These are phyloP conservation scores for Cytospora mali DNA, from an alignment of 2,329 filamentous ascomycete genomes.

Conservation along the genomic window DNA sequence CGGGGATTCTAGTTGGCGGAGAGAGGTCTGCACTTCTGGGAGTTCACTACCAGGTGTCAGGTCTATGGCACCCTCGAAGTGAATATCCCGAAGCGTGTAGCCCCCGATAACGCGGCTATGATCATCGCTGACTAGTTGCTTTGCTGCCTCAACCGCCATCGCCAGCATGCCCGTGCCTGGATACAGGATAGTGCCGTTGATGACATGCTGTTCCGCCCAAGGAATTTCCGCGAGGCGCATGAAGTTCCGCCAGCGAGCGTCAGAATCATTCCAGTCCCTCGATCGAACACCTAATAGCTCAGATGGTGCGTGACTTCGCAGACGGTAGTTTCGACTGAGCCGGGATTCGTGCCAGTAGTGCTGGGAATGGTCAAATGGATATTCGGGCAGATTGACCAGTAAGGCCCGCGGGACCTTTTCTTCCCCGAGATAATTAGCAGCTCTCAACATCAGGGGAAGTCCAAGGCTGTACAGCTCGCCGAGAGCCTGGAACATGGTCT, in stretches of 20 bases:
- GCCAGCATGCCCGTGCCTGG: slow-evolving; percentile 7
- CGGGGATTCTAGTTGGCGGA: too few species aligned
- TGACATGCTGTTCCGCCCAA: background rate
- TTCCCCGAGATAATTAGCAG: background rate
- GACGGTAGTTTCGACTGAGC: background rate
- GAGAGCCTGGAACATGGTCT: background rate
- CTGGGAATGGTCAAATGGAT: background rate
- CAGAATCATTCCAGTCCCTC: background rate
- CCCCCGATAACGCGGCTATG: background rate
- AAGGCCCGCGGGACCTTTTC: background rate
- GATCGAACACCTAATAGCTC: slow-evolving; percentile 1
- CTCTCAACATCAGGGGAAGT: background rate
- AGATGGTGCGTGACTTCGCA: background rate
- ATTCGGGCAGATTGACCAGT: background rate
- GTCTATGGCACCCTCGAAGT: background rate
- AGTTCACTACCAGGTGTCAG: background rate
- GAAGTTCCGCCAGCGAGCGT: slow-evolving; percentile 1
- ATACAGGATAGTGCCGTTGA: background rate
- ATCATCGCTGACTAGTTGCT: background rate
- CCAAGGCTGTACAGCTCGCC: background rate
- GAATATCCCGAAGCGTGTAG: background rate
- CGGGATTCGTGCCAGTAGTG: slow-evolving; percentile 9
- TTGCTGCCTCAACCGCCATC: slow-evolving; percentile 5
- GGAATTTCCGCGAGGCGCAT: background rate
- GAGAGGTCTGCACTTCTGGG: background rate